Percentiles rank a stretch among this genome's conserved stretches.
These are phyloP conservation scores for Rubia tinctorum DNA, from an alignment of 305 asterid genomes.

Conservation along the genomic window DNA sequence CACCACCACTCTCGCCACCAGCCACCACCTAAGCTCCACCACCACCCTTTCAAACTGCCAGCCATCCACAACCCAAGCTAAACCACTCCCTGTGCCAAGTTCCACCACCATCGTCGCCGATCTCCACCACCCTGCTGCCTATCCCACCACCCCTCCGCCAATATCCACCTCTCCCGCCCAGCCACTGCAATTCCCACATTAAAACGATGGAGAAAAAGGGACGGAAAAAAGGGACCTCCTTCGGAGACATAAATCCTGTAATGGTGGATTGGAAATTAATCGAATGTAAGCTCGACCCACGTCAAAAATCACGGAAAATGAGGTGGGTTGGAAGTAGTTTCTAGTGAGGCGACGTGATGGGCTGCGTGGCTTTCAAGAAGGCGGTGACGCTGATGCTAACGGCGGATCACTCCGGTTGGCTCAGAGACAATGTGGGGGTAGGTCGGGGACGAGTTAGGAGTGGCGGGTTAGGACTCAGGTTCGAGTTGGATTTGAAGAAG, in stretches of 20 bases:
- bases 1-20: too few relatives aligned
- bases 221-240: constrained; percentile 16
- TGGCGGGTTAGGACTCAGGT: constrained; percentile 42
- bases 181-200: background rate
- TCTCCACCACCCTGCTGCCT: too few relatives aligned
- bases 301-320: constrained; percentile 39
- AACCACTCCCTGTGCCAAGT: too few relatives aligned
- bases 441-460: constrained; percentile 70
- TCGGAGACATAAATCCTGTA: constrained; percentile 20
- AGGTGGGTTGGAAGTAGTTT: constrained; percentile 38
- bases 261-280: constrained; percentile 11
- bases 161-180: too few relatives aligned
- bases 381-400: constrained; percentile 65
- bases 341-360: constrained; percentile 41
- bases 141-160: too few relatives aligned
- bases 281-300: constrained; percentile 30
- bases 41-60: too few relatives aligned
- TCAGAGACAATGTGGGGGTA: constrained; percentile 39
- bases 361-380: constrained; percentile 91
- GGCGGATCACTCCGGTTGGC: constrained; percentile 69
- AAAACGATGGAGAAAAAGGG: constrained; percentile 24
- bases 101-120: too few relatives aligned
- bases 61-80: too few relatives aligned
- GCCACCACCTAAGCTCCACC: too few relatives aligned
- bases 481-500: constrained; percentile 84